Base-by-base conservation (phyloP, 306 rosid genomes). In the Casuarina glauca region DNA sequence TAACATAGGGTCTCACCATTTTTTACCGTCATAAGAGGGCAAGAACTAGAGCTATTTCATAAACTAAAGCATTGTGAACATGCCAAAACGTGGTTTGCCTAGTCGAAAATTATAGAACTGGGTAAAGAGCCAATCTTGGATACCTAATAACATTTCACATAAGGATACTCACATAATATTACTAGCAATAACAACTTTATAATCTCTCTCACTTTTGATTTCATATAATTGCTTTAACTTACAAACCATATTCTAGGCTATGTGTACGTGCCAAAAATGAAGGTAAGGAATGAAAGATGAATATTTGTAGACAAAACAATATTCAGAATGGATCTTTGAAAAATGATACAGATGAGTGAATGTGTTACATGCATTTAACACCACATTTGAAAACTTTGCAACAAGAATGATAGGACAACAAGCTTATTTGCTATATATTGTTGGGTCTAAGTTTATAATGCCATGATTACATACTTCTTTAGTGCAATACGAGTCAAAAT, bases 131-230 rank as follows among this genome's bases (percentile, higher is more conserved):
- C 49, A 41, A 7, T 42, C 17, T 58, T 36, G 44, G 36, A 44
- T 32, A 39, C 64, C 44, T 45, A 8, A 36, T 16, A 49, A 63
- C 9, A 16, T 32, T 42, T 26, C 38, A 1, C 43, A 50, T 17
- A 64, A 74, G 20, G 15, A 68, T 32, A 51, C 98, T 86, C 86
- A 96, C 98, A 93, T 96, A 69, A 96, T 96, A 75, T 96, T 96
- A 84, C 99, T 93, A 6, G 97, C 99, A 87, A 96, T 96, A 72
- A 96, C 99, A 72, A 97, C 98, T 89, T 93, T 93, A 87, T 96
- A 93, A 78, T 96, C 98, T 85, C 93, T 96, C 72, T 98, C 99
- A 79, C 91, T 96, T 5, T 92, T 93, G 84, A 91, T 91, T 86
- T 96, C 98, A 79, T 98, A 96, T 49, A 93, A 86, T 79, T 96